These are phyloP conservation scores for Colletotrichum ledebouriae DNA, from an alignment of 2,329 filamentous ascomycete species.

Conservation along the genomic window DNA sequence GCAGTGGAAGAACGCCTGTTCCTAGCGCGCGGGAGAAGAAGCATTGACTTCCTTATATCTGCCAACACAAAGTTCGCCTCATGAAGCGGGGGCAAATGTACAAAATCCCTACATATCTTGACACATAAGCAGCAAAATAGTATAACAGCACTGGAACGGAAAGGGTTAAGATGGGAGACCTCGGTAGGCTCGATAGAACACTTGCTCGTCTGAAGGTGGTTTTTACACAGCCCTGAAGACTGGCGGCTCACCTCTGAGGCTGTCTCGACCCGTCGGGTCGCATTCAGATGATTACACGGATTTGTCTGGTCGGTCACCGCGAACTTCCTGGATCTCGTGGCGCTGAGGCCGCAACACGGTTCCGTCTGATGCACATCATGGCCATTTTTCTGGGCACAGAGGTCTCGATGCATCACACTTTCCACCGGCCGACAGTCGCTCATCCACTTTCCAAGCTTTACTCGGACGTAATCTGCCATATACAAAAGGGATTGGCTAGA, in stretches of 20 bases:
- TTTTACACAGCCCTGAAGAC: background rate
- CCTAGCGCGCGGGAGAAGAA: constrained; percentile 2
- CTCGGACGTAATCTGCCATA: background rate
- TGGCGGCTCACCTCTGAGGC: background rate
- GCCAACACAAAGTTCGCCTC: background rate
- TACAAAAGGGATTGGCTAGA: constrained; percentile 1
- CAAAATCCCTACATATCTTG: no score
- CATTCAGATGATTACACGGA: constrained; percentile 2
- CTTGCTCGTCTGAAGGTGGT: constrained; percentile 13
- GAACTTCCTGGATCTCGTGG: constrained; percentile 16
- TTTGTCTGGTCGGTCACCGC: background rate
- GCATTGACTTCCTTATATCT: background rate
- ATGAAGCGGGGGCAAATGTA: no score
- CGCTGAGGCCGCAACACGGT: constrained; percentile 1
- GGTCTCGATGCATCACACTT: background rate
- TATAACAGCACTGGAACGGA: background rate
- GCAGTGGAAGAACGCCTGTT: background rate
- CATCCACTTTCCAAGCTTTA: background rate
- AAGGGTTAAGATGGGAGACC: background rate
- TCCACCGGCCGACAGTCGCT: background rate
- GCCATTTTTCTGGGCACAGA: background rate
- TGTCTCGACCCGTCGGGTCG: background rate
- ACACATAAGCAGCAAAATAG: background rate
- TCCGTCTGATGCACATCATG: background rate
- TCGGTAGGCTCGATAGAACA: constrained; percentile 6